Evolutionary conservation across 2,329 filamentous ascomycete genomes (phyloP).

Genomic region (Elsinoe necatrix): DNA sequence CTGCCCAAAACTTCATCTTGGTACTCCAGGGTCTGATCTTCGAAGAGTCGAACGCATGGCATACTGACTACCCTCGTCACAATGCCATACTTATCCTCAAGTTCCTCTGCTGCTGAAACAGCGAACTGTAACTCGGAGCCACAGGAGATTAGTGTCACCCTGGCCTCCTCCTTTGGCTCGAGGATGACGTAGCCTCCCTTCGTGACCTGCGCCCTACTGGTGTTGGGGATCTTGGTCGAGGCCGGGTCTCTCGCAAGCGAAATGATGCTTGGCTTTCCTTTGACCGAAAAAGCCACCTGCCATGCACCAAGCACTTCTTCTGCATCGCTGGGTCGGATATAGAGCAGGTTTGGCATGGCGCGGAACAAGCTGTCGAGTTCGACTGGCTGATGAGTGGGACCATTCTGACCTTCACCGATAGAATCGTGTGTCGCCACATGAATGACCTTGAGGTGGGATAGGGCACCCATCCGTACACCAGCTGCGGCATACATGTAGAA

Average conservation of each 20-base stretch:
- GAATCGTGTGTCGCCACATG: constrained; percentile 55
- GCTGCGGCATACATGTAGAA: constrained; percentile 53
- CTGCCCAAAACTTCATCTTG: constrained; percentile 18
- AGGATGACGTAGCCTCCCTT: constrained; percentile 29
- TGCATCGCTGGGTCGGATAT: constrained; percentile 51
- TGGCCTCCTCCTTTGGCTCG: constrained; percentile 23
- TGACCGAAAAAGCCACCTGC: constrained; percentile 39
- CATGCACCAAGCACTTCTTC: constrained; percentile 52
- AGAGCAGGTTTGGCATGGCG: constrained; percentile 54
- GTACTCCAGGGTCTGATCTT: constrained; percentile 34
- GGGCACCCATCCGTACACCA: constrained; percentile 52
- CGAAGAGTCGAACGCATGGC: constrained; percentile 39
- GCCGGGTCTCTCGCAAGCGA: constrained; percentile 40
- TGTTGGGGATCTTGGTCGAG: constrained; percentile 25
- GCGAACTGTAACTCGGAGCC: constrained; percentile 39
- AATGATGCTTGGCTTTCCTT: constrained; percentile 40
- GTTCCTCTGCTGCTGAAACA: constrained; percentile 30
- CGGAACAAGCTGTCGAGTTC: constrained; percentile 50
- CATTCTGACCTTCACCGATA: constrained; percentile 52
- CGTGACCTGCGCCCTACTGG: constrained; percentile 25
- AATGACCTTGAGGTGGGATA: constrained; percentile 48
- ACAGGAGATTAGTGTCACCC: constrained; percentile 36
- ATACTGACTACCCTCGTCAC: constrained; percentile 37
- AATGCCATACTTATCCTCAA: constrained; percentile 28
- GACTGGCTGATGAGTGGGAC: constrained; percentile 55